Base-by-base conservation (phyloP, 202 grass and related monocot genomes). In the Setaria italica region DNA sequence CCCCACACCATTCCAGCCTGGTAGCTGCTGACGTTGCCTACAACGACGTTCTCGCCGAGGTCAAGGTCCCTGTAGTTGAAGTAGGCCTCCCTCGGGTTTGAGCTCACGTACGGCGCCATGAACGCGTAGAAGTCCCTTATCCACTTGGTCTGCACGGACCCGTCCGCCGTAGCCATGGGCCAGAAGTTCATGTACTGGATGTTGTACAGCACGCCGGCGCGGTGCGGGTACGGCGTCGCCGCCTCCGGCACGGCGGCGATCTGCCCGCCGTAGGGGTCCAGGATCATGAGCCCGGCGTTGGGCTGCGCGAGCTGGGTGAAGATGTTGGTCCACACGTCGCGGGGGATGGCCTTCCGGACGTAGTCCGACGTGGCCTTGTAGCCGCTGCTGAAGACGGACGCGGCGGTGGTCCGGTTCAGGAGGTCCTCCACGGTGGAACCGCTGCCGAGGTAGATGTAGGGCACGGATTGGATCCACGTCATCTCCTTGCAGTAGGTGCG, bases 401-500 rank as follows among this genome's bases (percentile, higher is more conserved):
- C 6, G 17, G 82, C 1, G 43, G 62, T 81, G 46, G 50, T 78
- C 69, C 89, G 68, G 53, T 91, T 86, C 11, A 95, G 72, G 34
- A 95, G 63, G 60, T 74, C 62, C 34, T 78, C 75, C 60, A 85
- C 72, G 45, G 90, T 48, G 11, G 72, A 67, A 35, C 42, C 8
- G 76, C 17, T 64, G 59, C 82, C 87, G 33, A 74, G 74, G 60
- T 84, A 82, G 74, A 95, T 76, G 87, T 82, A 90, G 17, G 91
- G 73, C 5, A 79, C 73, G 8, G 86, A 95, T n/a, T 95, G 47
- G n/a, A 92, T 59, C 90, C 88, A 92, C 4, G 75, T 92, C 93
- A 92, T 90, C 84, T 95, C 93, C 56, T 7, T 76, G 88, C 93
- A 92, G 85, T 87, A 45, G 46, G 45, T 11, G 10, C 53, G 74